Base-by-base conservation (phyloP, 805 yeast genomes). In the Wickerhamomyces chambardii region DNA sequence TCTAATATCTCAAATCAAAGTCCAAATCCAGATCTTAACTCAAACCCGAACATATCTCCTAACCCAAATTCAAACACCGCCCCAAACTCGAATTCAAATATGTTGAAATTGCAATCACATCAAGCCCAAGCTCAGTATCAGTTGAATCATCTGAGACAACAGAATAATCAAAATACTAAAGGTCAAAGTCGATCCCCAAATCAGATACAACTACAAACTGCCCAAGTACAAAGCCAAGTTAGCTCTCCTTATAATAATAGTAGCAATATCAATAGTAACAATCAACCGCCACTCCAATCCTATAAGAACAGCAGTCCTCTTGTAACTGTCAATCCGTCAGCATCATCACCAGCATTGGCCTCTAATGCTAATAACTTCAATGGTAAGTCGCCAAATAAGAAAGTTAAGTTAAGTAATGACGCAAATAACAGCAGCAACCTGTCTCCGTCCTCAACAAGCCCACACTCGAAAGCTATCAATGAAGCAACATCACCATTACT, bases 121-220 rank as follows among this genome's bases (percentile, higher is more conserved):
- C 53, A 46, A 32, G 59, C 42, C 11, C 38, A 41, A 36, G 68
- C 73, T 4, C 75, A 68, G 46, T 56, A 53, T 30, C 75, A 69
- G 49, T 66, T 68, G 75, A 68, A 64, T 45, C 67, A 59, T 40
- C 50, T 66, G 37, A 62, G 74, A 33, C 77, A 64, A 41, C 74
- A 64, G n/a, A n/a, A n/a, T n/a, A n/a, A n/a, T n/a, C n/a, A n/a
- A n/a, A n/a, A n/a, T n/a, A n/a, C n/a, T n/a, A n/a, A n/a, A n/a
- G n/a, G n/a, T n/a, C n/a, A n/a, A n/a, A n/a, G n/a, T n/a, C n/a
- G n/a, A n/a, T n/a, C n/a, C n/a, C n/a, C n/a, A n/a, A n/a, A n/a
- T 44, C 58, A 42, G 36, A 54, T 36, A 39, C 55, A 32, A 24
- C 47, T 42, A 24, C 51, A 42, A 8, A 19, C 22, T 19, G 22